Conservation (phyloP, 495 filamentous ascomycete genomes). For the Xylaria palmicola region DNA sequence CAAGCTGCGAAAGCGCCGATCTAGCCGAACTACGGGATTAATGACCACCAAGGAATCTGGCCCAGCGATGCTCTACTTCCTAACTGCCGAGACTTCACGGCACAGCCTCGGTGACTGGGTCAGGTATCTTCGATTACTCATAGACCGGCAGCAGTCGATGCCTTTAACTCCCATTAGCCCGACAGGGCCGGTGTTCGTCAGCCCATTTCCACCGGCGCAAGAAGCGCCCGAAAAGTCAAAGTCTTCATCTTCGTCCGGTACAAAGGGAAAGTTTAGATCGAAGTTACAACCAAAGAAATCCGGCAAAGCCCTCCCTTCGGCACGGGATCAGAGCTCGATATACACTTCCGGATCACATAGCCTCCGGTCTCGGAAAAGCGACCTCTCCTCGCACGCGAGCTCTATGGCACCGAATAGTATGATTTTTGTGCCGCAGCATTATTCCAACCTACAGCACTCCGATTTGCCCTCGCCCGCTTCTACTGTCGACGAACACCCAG, state of each 20-base stretch:
- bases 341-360: conserved; percentile 49
- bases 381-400: conserved; percentile 51
- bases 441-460: conserved; percentile 41
- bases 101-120: conserved; percentile 45
- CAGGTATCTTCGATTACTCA: conserved; percentile 42
- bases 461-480: conserved; percentile 54
- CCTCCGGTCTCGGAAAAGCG: conserved; percentile 52
- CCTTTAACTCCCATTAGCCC: conserved; percentile 45
- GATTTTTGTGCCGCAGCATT: conserved; percentile 39
- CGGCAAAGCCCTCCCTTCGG: conserved; percentile 29
- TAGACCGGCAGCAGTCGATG: conserved; percentile 34
- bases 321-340: conserved; percentile 41
- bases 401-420: conserved; percentile 41
- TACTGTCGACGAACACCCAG: conserved; percentile 50
- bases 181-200: conserved; percentile 44
- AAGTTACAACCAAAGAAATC: conserved; percentile 33
- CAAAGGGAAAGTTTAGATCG: conserved; percentile 28
- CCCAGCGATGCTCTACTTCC: conserved; percentile 44
- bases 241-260: conserved; percentile 29
- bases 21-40: conserved; percentile 54
- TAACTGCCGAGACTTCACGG: conserved; percentile 38
- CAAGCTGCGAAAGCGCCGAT: conserved; percentile 55
- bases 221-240: conserved; percentile 36
- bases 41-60: conserved; percentile 41
- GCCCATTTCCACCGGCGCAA: conserved; percentile 38